A percentile compares a stretch with the other conserved stretches of the same genome.
phyloP scores from a whole-genome alignment of 495 filamentous ascomycete species.

The Penicillium diatomitis region DNA sequence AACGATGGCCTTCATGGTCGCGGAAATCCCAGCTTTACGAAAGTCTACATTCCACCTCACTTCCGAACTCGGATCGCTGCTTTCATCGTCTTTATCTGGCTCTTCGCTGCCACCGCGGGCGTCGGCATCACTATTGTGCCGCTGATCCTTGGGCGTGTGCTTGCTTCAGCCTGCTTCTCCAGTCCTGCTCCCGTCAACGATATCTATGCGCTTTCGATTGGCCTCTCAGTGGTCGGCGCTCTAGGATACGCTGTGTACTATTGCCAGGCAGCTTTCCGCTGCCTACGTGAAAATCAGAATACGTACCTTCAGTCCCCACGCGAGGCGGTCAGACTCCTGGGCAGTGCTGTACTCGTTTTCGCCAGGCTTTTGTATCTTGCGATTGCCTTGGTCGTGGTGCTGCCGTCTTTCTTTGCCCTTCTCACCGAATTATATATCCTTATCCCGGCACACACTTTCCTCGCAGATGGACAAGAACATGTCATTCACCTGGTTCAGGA shows the following conservation, averaged over 20 bases:
- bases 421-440: constrained; percentile 82
- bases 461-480: constrained; percentile 47
- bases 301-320: constrained; percentile 29
- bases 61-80: constrained; percentile 72
- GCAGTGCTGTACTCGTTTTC: constrained; percentile 9
- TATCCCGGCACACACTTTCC: constrained; percentile 80
- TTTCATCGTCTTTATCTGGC: constrained; percentile 86
- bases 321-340: constrained; percentile 11
- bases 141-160: constrained; percentile 67
- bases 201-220: constrained; percentile 89
- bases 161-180: constrained; percentile 63
- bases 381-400: constrained; percentile 56
- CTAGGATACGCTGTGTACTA: constrained; percentile 50
- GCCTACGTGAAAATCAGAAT: constrained; percentile 22
- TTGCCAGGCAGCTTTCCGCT: constrained; percentile 33
- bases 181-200: constrained; percentile 70
- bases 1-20: constrained; percentile 57
- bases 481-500: constrained; percentile 83
- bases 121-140: constrained; percentile 82
- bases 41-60: constrained; percentile 81
- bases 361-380: constrained; percentile 60
- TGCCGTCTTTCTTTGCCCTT: constrained; percentile 76
- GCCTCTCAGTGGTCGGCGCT: constrained; percentile 67
- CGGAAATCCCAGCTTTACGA: constrained; percentile 57
- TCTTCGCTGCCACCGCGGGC: constrained; percentile 90